These are phyloP conservation scores for Wickerhamomyces rabaulensis DNA, from an alignment of 805 yeast genomes.

Conservation along the genomic window DNA sequence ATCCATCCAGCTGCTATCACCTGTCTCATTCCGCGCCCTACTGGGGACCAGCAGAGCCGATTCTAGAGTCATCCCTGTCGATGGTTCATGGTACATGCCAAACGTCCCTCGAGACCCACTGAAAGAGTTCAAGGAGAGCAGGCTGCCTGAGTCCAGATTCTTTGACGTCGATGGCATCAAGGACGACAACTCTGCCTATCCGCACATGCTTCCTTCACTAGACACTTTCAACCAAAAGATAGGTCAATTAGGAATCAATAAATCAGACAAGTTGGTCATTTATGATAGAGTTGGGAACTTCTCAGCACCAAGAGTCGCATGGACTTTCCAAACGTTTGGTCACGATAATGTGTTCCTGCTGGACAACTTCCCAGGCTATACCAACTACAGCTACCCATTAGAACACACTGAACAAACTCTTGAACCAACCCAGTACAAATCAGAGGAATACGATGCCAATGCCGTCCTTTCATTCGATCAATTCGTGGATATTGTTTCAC, in stretches of 20 bases:
- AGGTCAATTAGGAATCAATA: slow-evolving; percentile 48
- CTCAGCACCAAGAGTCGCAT: slow-evolving; percentile 86
- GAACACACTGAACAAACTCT: slow-evolving; percentile 27
- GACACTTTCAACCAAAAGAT: slow-evolving; percentile 50
- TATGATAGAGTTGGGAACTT: slow-evolving; percentile 85
- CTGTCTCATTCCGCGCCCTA: slow-evolving; percentile 20
- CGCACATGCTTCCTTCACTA: slow-evolving; percentile 84
- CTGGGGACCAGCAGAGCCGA: slow-evolving; percentile 12
- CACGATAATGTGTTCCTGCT: slow-evolving; percentile 65
- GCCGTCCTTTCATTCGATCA: slow-evolving; percentile 67
- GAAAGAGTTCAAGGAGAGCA: slow-evolving; percentile 50
- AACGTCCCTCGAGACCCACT: slow-evolving; percentile 55
- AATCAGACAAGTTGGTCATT: slow-evolving; percentile 60
- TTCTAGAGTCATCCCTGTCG: slow-evolving; percentile 53
- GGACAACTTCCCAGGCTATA: slow-evolving; percentile 60
- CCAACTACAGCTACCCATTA: slow-evolving; percentile 38
- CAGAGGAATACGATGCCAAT: slow-evolving; percentile 32
- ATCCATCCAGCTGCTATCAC: slow-evolving; percentile 21
- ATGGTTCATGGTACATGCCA: slow-evolving; percentile 93
- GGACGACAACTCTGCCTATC: slow-evolving; percentile 57
- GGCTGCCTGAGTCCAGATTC: slow-evolving; percentile 64
- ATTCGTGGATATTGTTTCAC: slow-evolving; percentile 50
- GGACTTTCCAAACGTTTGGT: slow-evolving; percentile 81
- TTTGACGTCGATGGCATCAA: slow-evolving; percentile 74
- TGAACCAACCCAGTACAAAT: slow-evolving; percentile 27